phyloP scores from a whole-genome alignment of 177 flowering plant genomes.

The Vitis hybrid region DNA sequence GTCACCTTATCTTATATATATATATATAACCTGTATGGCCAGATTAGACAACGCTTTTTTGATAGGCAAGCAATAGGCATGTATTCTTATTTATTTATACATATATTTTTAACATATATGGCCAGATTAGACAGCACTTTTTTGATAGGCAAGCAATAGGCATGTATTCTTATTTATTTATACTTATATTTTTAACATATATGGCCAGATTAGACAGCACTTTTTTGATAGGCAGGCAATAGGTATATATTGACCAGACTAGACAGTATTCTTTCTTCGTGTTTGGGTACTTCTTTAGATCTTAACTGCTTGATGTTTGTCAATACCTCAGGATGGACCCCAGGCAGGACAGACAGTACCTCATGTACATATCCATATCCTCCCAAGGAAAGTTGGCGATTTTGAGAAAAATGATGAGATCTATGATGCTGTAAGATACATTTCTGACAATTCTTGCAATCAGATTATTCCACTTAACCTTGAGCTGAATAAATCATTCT shows the following conservation, averaged over 20 bases:
- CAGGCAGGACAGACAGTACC: slow-evolving; percentile 94
- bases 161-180: too few relatives aligned
- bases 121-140: neutral
- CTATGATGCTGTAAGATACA: slow-evolving; percentile 77
- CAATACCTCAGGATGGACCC: slow-evolving; percentile 72
- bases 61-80: too few relatives aligned
- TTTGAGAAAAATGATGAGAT: slow-evolving; percentile 86
- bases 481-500: neutral
- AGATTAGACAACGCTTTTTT: neutral
- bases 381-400: slow-evolving; percentile 76
- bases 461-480: neutral
- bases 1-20: neutral
- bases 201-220: neutral
- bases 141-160: too few relatives aligned
- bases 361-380: slow-evolving; percentile 83
- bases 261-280: too few relatives aligned
- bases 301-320: slow-evolving; percentile 4
- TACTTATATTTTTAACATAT: neutral
- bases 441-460: neutral
- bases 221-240: too few relatives aligned
- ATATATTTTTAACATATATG: neutral
- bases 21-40: neutral
- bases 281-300: neutral
- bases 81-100: neutral
- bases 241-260: too few relatives aligned